Conservation (phyloP, 257 asterid species). For the Fraxinus cuspidata region DNA sequence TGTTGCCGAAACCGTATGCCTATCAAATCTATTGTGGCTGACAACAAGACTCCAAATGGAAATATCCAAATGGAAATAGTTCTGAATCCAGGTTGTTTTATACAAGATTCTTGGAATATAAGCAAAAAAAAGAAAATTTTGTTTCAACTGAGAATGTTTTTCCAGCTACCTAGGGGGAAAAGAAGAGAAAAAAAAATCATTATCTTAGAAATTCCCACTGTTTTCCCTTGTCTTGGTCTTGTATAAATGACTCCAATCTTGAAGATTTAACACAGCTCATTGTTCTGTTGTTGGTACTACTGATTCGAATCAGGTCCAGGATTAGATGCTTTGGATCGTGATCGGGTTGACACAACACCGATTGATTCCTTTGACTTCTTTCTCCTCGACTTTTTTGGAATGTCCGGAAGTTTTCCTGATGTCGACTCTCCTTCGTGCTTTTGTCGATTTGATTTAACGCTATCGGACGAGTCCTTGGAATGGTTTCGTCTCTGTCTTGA, state of each 20-base stretch:
- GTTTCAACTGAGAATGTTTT: slow-evolving; percentile 11
- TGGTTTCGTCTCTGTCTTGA: slow-evolving; percentile 49
- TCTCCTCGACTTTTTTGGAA: slow-evolving; percentile 44
- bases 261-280: neutral
- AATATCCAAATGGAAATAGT: neutral
- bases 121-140: neutral
- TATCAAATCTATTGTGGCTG: neutral
- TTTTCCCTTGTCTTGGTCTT: neutral
- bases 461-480: slow-evolving; percentile 49
- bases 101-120: slow-evolving; percentile 4
- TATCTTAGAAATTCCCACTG: too few relatives aligned
- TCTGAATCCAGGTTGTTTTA: neutral
- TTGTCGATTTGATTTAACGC: slow-evolving; percentile 27
- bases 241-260: neutral
- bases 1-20: too few relatives aligned
- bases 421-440: slow-evolving; percentile 36
- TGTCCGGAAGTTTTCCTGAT: slow-evolving; percentile 40
- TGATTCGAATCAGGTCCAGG: slow-evolving; percentile 4
- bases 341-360: slow-evolving; percentile 24
- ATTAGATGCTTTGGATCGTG: slow-evolving; percentile 32
- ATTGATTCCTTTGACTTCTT: slow-evolving; percentile 45
- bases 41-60: neutral
- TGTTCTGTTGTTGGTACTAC: neutral
- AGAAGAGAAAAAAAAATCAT: neutral
- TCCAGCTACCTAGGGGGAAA: slow-evolving; percentile 14